phyloP scores from a whole-genome alignment of 805 yeast genomes.

The Candida silvatica region DNA sequence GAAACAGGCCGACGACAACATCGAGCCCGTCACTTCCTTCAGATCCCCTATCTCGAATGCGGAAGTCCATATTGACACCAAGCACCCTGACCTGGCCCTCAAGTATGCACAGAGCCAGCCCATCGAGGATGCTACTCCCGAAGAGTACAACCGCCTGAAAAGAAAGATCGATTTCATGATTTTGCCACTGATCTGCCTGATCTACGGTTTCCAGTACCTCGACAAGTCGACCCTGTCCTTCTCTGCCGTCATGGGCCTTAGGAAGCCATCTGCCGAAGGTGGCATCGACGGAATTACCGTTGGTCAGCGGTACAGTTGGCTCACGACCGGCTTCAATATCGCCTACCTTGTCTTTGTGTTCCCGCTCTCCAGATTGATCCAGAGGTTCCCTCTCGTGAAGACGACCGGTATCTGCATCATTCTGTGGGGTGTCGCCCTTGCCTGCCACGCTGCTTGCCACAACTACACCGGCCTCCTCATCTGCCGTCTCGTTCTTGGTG shows the following conservation, averaged over 20 bases:
- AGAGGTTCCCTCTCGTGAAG: conserved; percentile 26
- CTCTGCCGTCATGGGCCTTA: conserved; percentile 38
- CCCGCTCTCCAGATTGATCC: neutral
- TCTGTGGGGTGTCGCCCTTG: conserved; percentile 44
- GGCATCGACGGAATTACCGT: conserved; percentile 30
- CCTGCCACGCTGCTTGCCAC: conserved; percentile 35
- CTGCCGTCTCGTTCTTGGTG: conserved; percentile 41
- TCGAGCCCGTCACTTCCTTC: too few relatives aligned
- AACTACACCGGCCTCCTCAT: conserved; percentile 36
- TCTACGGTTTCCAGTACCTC: conserved; percentile 21
- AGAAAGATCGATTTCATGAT: neutral
- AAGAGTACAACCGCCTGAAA: too few relatives aligned
- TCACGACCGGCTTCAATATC: conserved; percentile 25
- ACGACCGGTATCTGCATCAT: conserved; percentile 28
- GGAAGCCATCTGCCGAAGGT: too few relatives aligned
- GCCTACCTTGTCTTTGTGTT: conserved; percentile 28
- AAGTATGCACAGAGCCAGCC: too few relatives aligned
- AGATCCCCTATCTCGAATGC: too few relatives aligned
- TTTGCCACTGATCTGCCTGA: neutral
- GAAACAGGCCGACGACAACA: too few relatives aligned
- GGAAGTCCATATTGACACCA: too few relatives aligned
- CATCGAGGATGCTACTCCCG: too few relatives aligned
- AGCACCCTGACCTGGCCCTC: too few relatives aligned
- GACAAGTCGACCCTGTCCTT: conserved; percentile 35
- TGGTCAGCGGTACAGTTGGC: conserved; percentile 41